Base-by-base conservation (phyloP, 257 asterid species). In the Ilex aquifolium region DNA sequence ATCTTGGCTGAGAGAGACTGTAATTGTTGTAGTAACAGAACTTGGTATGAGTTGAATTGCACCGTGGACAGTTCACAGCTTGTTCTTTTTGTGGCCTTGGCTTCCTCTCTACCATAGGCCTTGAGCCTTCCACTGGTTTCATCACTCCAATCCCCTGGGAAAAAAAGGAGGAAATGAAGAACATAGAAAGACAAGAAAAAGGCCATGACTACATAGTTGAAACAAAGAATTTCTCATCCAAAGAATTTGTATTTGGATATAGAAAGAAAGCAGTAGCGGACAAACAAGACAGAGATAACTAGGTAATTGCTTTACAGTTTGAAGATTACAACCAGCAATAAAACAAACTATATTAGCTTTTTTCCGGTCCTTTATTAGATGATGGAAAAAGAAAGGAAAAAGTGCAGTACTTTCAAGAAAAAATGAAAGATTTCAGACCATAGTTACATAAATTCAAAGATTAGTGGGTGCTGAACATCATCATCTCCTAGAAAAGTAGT, bases 11-110 rank as follows among this genome's bases (percentile, higher is more conserved):
- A 10, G 99, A 69, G 46, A 92, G 97, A 67, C 96, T 88, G 75
- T 91, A 91, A 64, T 91, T 91, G 83, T 91, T 91, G 86, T 91
- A 91, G 77, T 91, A 91, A 52, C 98, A 91, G 32, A 91, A 91
- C 63, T 91, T 91, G 0, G 97, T 91, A 80, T 91, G 88, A 0
- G 95, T 78, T 0, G 97, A 91, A 36, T 65, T 80, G 78, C 98
- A 91, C 40, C 98, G 67, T 2, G 95, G 96, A 59, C 98, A 91
- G 75, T 88, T 85, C 40, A 88, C 1, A 30, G 88, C 88, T 60
- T 79, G 82, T 13, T 84, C 94, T 32, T 82, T 85, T 11, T 76
- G 72, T 15, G 98, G 90, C 67, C 96, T 75, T 53, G 91, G 82
- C 71, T 85, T 87, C 69, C 82, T 85, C 32, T 83, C 77, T 21